Evolutionary conservation across 1,284 basidiomycete species (phyloP), one percentile per base, ranked within the genome.

Genomic region (Moesziomyces sp.): DNA sequence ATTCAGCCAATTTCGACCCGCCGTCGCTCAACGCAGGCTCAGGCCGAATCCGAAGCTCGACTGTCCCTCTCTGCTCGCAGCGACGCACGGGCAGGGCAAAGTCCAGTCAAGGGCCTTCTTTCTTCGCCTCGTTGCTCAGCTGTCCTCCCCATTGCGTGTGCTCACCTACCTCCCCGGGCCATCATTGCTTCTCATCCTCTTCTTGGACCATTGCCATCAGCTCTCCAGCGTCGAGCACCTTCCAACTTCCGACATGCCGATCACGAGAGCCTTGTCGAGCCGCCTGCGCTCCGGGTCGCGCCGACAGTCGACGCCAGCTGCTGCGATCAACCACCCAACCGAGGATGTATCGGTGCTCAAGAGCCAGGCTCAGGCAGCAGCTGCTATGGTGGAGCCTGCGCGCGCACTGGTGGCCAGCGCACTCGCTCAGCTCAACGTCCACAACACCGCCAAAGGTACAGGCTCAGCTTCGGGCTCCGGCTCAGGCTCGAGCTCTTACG

Each of bases 201-300:
- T 30, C 30, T 30, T 30, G 30, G 30, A 30, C 30, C 30, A 30
- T 30, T 8, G 30, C 30, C 30, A 30, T 30, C 30, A 8, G 30
- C 30, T 11, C 30, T 30, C 24, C 24, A 26, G 24, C 24, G 24
- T 26, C 24, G 24, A 26, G 24, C 24, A 26, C 24, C 24, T 26
- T 7, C 24, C 30, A 30, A 10, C 16, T 38, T n/a, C 46, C 14
- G 56, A 5, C 23, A 72, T 72, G 69, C 69, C 69, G n/a, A 63
- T 72, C 30, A 72, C 69, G 6, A 54, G 69, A 62, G 69, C 69
- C 6, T 26, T 67, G 26, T 72, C 69, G 24, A 58, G 58, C 35
- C 67, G 67, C 26, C 30, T 70, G 43, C 58, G 53, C 38, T 52
- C 60, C n/a, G 49, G 50, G 21, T 47, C 68, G 43, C 62, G 48